Evolutionary conservation across 139 green algal species (phyloP), one percentile per base, ranked within the genome.

Genomic region (Microglena sp.): DNA sequence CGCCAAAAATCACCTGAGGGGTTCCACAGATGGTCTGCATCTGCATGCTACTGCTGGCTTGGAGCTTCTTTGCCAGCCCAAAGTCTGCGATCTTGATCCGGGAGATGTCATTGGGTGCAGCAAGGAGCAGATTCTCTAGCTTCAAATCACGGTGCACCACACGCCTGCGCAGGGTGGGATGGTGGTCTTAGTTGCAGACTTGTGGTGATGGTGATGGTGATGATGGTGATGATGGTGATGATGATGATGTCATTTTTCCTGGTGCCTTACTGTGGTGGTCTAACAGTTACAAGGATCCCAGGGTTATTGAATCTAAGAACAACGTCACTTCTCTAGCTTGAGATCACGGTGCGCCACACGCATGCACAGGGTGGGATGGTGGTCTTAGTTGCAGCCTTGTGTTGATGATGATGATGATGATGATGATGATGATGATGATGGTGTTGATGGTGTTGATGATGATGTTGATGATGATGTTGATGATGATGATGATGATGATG

Each of bases 321-420:
- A n/a, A n/a, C n/a, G n/a, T n/a, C n/a, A n/a, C n/a, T 97, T 97
- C 74, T 97, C 90, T 50, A 97, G 83, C 83, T 97, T 97, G 4
- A 97, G 74, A 67, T 96, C 89, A 2, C 89, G 72, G 68, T 96
- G 89, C 30, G 84, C 80, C 8, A 95, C 79, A 15, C 77, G 77
- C 33, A 82, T 89, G 80, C 8, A 15, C 40, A 15, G 11, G 40
- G 11, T n/a, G 40, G 18, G 40, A 15, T 11, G 40, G 11, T 50
- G 40, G 40, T 11, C 11, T 50, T 50, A 11, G 11, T 50, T 50
- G 11, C 40, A 50, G 40, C 11, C 40, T n/a, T 50, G 40, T 50
- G 40, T n/a, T n/a, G 18, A 15, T 18, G 18, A n/a, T 50, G 40
- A 15, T 11, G 40, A 11, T 50, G 11, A 50, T 50, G 11, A 15